Evolutionary conservation across 2,329 filamentous ascomycete species (phyloP).

Genomic region (Nemania serpens): DNA sequence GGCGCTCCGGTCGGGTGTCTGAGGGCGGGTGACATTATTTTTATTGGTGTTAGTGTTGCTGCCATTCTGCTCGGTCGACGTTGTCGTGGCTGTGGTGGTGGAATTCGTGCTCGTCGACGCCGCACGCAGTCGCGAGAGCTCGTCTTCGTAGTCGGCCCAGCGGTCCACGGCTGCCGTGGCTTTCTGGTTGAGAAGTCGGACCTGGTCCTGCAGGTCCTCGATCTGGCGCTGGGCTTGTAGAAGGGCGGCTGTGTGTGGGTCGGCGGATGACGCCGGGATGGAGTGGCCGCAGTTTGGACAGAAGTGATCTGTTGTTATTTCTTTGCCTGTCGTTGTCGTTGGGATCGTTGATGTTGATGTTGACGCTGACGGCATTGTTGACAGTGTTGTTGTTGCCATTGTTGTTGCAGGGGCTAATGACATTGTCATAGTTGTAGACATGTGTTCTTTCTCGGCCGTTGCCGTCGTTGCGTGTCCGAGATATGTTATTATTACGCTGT

Average conservation of each 20-base stretch:
- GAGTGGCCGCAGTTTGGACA: constrained; percentile 58
- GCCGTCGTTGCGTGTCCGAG: too few species aligned
- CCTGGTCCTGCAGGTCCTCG: constrained; percentile 71
- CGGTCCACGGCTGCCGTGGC: constrained; percentile 66
- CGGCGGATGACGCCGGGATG: constrained; percentile 41
- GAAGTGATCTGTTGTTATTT: constrained; percentile 39
- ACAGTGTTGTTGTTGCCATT: too few species aligned
- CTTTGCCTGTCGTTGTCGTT: too few species aligned
- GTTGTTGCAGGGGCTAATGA: constrained; percentile 28
- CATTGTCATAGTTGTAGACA: constrained; percentile 35
- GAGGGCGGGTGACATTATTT: constrained; percentile 17
- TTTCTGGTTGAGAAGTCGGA: constrained; percentile 72
- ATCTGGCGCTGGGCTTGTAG: constrained; percentile 63
- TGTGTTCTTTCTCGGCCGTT: neutral
- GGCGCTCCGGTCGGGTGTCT: constrained; percentile 29
- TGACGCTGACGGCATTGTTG: too few species aligned
- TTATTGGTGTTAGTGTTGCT: constrained; percentile 4
- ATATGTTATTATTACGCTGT: too few species aligned
- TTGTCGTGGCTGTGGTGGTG: neutral
- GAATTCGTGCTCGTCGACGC: constrained; percentile 39
- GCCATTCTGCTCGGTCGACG: constrained; percentile 6
- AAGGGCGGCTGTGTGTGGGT: constrained; percentile 49
- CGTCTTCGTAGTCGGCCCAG: constrained; percentile 81
- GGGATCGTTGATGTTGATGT: too few species aligned
- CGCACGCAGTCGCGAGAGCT: constrained; percentile 65